Conservation (phyloP, 2,329 filamentous ascomycete genomes). For the Arthroderma sp. region DNA sequence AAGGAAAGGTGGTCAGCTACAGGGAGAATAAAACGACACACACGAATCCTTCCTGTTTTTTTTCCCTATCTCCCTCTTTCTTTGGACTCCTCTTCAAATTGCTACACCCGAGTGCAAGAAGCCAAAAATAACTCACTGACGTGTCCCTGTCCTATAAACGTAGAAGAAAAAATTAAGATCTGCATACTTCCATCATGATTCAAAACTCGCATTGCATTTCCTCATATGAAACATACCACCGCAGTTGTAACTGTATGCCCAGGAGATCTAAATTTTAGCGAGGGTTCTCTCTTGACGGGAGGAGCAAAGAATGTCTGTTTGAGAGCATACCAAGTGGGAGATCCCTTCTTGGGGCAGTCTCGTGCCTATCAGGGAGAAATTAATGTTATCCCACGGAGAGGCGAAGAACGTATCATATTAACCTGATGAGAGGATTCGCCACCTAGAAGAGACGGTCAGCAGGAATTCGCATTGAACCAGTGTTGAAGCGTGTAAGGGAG, state of each 20-base stretch:
- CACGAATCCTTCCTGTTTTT: neutral
- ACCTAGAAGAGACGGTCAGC: constrained; percentile 39
- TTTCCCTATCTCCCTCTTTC: neutral
- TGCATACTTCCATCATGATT: constrained; percentile 11
- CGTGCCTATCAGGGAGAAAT: constrained; percentile 47
- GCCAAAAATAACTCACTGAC: constrained; percentile 52
- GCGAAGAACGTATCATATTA: constrained; percentile 33
- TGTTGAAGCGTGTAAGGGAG: neutral
- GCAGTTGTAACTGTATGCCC: constrained; percentile 59
- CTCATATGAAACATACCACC: constrained; percentile 50
- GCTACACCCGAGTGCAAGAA: constrained; percentile 4
- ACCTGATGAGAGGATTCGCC: constrained; percentile 65
- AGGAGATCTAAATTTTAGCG: constrained; percentile 11
- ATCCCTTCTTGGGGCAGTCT: constrained; percentile 74
- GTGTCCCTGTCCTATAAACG: constrained; percentile 50
- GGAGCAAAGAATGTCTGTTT: neutral
- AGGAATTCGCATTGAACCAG: neutral
- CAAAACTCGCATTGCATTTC: constrained; percentile 5
- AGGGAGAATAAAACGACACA: constrained; percentile 6
- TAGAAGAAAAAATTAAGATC: constrained; percentile 20
- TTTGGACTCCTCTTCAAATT: neutral
- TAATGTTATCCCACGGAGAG: constrained; percentile 14
- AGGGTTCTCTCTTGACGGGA: neutral
- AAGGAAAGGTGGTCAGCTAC: constrained; percentile 7
- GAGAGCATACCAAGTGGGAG: constrained; percentile 58